A percentile compares a stretch with the other conserved stretches of the same genome.
Evolutionary conservation across 2,329 filamentous ascomycete genomes (phyloP).

Genomic region (Diaporthe helianthi): DNA sequence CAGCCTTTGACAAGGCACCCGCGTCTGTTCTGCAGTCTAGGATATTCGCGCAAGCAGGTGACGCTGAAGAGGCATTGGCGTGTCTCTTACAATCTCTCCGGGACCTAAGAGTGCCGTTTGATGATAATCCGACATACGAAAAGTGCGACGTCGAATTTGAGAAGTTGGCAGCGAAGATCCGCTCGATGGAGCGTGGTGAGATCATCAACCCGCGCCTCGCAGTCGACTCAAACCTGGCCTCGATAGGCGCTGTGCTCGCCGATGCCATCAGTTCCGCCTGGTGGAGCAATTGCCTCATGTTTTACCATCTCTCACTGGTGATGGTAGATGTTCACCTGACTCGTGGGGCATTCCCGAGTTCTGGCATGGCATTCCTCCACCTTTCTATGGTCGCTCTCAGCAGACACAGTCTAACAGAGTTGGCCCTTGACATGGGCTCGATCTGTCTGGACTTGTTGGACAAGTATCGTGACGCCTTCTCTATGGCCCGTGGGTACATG

Average conservation of each 20-base stretch:
- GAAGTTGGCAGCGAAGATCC: constrained; percentile 64
- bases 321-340: constrained; percentile 72
- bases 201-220: constrained; percentile 52
- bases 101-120: constrained; percentile 72
- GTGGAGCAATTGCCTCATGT: constrained; percentile 76
- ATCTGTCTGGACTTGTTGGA: constrained; percentile 71
- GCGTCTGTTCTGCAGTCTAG: constrained; percentile 85
- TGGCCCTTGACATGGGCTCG: constrained; percentile 70
- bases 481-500: constrained; percentile 72
- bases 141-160: constrained; percentile 80
- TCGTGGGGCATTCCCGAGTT: constrained; percentile 71
- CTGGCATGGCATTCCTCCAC: constrained; percentile 72
- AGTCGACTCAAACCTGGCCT: constrained; percentile 62
- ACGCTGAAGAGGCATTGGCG: constrained; percentile 72
- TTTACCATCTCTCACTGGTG: constrained; percentile 73
- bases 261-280: constrained; percentile 75
- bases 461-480: constrained; percentile 68
- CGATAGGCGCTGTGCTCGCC: constrained; percentile 72
- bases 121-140: constrained; percentile 72
- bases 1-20: constrained; percentile 79
- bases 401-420: constrained; percentile 74
- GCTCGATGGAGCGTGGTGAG: constrained; percentile 59
- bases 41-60: constrained; percentile 76
- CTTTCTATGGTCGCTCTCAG: constrained; percentile 71
- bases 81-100: constrained; percentile 74